Evolutionary conservation across 306 rosid species (phyloP).

Genomic region (Canavalia ensiformis): DNA sequence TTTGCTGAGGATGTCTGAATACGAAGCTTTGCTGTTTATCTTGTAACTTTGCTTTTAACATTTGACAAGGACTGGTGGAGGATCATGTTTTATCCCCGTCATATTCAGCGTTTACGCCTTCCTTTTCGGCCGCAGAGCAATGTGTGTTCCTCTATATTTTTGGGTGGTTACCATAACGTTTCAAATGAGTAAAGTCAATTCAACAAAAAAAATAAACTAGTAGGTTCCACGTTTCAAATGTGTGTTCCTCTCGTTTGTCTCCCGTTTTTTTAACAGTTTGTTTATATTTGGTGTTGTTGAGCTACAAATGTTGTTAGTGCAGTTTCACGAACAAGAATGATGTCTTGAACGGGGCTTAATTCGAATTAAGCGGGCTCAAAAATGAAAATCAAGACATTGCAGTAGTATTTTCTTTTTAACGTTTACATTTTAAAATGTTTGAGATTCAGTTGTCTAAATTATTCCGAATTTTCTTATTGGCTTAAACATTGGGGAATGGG

Average conservation of each 20-base stretch:
- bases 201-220: too few relatives aligned
- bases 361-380: too few relatives aligned
- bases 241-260: not conserved
- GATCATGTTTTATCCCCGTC: not conserved
- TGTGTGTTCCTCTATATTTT: not conserved
- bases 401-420: too few relatives aligned
- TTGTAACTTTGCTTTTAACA: slow-evolving; percentile 35
- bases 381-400: too few relatives aligned
- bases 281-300: too few relatives aligned
- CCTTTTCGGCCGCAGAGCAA: slow-evolving; percentile 9
- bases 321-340: too few relatives aligned
- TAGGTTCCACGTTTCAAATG: not conserved
- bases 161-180: not conserved
- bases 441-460: too few relatives aligned
- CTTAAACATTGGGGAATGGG: too few relatives aligned
- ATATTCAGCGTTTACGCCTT: not conserved
- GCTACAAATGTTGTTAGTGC: too few relatives aligned
- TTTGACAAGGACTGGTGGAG: not conserved
- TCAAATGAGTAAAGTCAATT: not conserved
- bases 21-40: slow-evolving; percentile 27
- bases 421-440: too few relatives aligned
- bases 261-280: not conserved
- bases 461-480: too few relatives aligned
- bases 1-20: slow-evolving; percentile 39
- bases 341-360: too few relatives aligned